phyloP scores from a whole-genome alignment of 2,329 filamentous ascomycete genomes.

The Ophiosphaerella herpotricha region DNA sequence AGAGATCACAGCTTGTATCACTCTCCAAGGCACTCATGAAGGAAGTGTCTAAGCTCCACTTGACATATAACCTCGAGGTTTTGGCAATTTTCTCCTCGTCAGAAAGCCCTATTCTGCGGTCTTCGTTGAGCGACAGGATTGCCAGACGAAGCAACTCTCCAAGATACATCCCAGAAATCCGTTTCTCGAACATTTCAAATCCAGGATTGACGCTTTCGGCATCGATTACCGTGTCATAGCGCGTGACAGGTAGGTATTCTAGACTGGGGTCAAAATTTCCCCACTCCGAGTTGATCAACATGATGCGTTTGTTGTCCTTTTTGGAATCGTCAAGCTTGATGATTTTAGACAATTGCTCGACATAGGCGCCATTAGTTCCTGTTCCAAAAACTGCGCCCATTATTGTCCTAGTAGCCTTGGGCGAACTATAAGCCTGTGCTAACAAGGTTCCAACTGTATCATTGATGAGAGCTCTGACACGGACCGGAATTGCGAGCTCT shows the following conservation, averaged over 20 bases:
- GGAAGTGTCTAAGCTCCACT: constrained; percentile 85
- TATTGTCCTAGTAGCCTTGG: constrained; percentile 76
- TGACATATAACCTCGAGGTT: constrained; percentile 66
- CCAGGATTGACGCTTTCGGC: constrained; percentile 80
- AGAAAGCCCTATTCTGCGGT: background rate
- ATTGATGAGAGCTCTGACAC: constrained; percentile 88
- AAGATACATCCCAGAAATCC: constrained; percentile 83
- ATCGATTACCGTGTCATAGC: constrained; percentile 77
- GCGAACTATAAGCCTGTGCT: constrained; percentile 89
- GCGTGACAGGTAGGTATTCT: constrained; percentile 78
- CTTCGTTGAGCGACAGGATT: constrained; percentile 62
- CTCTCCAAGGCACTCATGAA: constrained; percentile 84
- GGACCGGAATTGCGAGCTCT: constrained; percentile 77
- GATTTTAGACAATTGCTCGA: constrained; percentile 82
- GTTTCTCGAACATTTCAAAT: constrained; percentile 76
- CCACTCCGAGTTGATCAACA: constrained; percentile 97
- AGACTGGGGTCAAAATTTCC: constrained; percentile 92
- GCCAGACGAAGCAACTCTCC: constrained; percentile 84
- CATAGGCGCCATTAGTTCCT: constrained; percentile 91
- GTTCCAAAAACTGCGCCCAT: constrained; percentile 93
- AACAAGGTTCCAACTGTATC: constrained; percentile 96
- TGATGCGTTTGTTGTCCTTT: constrained; percentile 66
- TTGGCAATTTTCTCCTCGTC: constrained; percentile 27
- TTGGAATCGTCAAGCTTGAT: constrained; percentile 64
- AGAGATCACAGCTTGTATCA: constrained; percentile 67